A percentile compares a stretch with the other conserved stretches of the same genome.
These are phyloP conservation scores for Arthrobotrys iridis DNA, from an alignment of 2,329 filamentous ascomycete species.

Conservation along the genomic window DNA sequence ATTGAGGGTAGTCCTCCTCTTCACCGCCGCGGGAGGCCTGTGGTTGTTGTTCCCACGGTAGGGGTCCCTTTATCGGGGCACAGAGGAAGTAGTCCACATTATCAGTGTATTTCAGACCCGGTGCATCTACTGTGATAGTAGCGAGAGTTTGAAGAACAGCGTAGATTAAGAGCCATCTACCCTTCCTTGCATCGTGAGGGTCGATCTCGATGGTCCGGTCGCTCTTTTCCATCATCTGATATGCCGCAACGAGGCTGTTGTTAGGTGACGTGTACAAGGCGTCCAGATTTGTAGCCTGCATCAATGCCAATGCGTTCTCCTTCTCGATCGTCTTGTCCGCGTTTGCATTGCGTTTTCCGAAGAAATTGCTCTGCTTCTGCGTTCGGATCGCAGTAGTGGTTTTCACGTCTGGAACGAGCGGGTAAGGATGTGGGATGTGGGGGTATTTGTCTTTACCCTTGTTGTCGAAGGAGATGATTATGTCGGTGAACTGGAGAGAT, in stretches of 20 bases:
- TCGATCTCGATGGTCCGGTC: conserved; percentile 67
- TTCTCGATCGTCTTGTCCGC: conserved; percentile 61
- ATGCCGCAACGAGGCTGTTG: conserved; percentile 69
- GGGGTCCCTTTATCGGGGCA: conserved; percentile 67
- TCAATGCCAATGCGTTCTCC: conserved; percentile 69
- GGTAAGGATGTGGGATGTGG: conserved; percentile 74
- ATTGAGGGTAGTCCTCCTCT: conserved; percentile 49
- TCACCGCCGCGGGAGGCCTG: conserved; percentile 35
- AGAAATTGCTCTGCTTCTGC: conserved; percentile 55
- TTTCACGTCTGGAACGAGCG: conserved; percentile 67
- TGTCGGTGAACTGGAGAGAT: conserved; percentile 73
- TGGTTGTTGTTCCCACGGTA: conserved; percentile 66
- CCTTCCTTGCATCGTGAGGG: conserved; percentile 68
- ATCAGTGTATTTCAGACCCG: conserved; percentile 66
- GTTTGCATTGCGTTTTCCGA: conserved; percentile 53
- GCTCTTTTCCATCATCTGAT: conserved; percentile 68
- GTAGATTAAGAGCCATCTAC: conserved; percentile 72
- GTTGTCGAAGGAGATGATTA: conserved; percentile 74
- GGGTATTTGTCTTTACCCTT: conserved; percentile 70
- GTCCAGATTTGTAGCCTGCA: conserved; percentile 71
- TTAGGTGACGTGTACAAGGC: conserved; percentile 67
- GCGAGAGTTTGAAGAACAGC: conserved; percentile 71
- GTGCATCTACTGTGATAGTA: conserved; percentile 69
- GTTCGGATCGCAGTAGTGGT: conserved; percentile 34
- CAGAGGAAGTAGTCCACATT: conserved; percentile 70